Conservation (phyloP, 2,329 filamentous ascomycete species). For the Hypoxylon sp. region DNA sequence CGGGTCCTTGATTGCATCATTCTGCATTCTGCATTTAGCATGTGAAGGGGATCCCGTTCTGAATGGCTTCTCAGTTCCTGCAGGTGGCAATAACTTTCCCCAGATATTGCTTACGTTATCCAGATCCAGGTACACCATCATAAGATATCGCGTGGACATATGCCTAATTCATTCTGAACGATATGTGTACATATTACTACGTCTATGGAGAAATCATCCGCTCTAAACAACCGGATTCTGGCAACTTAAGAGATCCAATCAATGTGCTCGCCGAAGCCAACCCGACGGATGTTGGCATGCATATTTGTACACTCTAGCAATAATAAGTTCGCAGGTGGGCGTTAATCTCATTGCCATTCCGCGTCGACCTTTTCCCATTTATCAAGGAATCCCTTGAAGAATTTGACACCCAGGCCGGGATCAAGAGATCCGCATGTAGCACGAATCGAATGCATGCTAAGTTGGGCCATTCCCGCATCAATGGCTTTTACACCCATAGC, state of each 20-base stretch:
- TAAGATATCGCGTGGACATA: not conserved
- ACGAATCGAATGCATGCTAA: conserved; percentile 94
- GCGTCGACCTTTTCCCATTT: conserved; percentile 86
- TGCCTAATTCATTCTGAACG: conserved; percentile 3
- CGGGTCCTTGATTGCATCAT: conserved; percentile 37
- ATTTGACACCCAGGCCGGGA: conserved; percentile 87
- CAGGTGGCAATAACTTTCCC: conserved; percentile 21
- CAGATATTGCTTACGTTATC: conserved; percentile 5
- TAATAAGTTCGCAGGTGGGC: conserved; percentile 3
- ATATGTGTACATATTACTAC: not conserved
- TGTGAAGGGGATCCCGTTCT: conserved; percentile 16
- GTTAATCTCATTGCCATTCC: conserved; percentile 71
- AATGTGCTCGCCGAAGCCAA: conserved; percentile 4
- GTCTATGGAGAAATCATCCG: conserved; percentile 1
- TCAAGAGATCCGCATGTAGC: conserved; percentile 90
- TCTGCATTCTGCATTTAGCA: conserved; percentile 32
- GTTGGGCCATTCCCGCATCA: conserved; percentile 90
- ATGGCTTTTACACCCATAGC: conserved; percentile 85
- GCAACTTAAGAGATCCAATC: conserved; percentile 10
- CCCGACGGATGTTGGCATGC: conserved; percentile 14
- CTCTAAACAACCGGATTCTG: conserved; percentile 4
- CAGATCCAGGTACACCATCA: conserved; percentile 4
- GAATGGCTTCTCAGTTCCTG: conserved; percentile 28
- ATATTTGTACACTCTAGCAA: conserved; percentile 17
- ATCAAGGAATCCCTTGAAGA: conserved; percentile 92